These are phyloP conservation scores for Boletus pseudopeckii DNA, from an alignment of 768 basidiomycete genomes.

Conservation along the genomic window DNA sequence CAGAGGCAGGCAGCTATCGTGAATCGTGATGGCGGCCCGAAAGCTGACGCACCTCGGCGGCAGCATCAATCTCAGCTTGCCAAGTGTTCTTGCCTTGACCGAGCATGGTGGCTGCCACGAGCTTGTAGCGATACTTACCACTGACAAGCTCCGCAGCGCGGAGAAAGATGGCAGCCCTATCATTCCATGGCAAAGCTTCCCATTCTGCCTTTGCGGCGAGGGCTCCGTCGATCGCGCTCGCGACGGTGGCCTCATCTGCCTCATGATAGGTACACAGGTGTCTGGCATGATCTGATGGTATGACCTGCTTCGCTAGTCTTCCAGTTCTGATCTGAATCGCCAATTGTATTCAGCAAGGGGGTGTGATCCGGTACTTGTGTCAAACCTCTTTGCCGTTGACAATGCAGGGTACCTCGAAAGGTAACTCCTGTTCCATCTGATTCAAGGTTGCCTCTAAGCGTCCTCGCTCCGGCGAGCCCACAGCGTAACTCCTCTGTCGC, in stretches of 20 bases:
- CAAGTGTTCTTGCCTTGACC: conserved; percentile 99
- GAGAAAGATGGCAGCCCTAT: conserved; percentile 96
- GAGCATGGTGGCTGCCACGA: conserved; percentile 95
- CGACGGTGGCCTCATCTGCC: conserved; percentile 73
- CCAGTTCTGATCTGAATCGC: conserved; percentile 70
- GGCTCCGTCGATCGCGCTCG: conserved; percentile 81
- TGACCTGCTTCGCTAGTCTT: conserved; percentile 69
- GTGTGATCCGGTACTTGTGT: conserved; percentile 4
- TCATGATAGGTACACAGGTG: conserved; percentile 86
- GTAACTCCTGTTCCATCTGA: conserved; percentile 79
- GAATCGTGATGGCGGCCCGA: not conserved
- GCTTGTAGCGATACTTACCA: conserved; percentile 92
- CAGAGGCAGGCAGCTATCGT: not conserved
- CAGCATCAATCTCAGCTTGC: conserved; percentile 99
- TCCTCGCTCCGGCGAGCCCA: conserved; percentile 73
- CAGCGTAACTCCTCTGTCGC: conserved; percentile 67
- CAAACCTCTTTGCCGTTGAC: conserved; percentile 84
- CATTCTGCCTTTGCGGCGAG: conserved; percentile 83
- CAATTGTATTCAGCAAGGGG: not conserved
- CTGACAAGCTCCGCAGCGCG: conserved; percentile 96
- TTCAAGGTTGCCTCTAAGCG: conserved; percentile 68
- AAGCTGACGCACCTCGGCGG: conserved; percentile 73
- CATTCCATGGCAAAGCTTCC: conserved; percentile 95
- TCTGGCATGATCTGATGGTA: conserved; percentile 83
- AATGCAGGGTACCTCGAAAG: conserved; percentile 91